Base-by-base conservation (phyloP, 768 basidiomycete genomes). In the Boletus eberwhitei region DNA sequence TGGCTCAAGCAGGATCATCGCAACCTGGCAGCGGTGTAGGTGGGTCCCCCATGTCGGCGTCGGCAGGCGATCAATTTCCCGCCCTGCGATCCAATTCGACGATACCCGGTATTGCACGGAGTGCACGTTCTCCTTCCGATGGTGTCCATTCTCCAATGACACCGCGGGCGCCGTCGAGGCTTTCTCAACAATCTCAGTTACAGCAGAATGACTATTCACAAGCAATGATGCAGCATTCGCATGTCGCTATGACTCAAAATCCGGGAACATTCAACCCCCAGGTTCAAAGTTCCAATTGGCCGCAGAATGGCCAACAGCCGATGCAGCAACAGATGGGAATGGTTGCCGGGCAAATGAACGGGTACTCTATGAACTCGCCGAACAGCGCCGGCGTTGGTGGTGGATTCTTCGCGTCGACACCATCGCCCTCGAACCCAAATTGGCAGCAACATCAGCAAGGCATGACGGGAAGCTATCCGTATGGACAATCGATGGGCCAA, bases 21-120 rank as follows among this genome's bases (percentile, higher is more conserved):
- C 67, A 71, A 58, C 62, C 54, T 38, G 66, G 60, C 21, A 50
- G 45, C 19, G 54, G 52, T 38, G 61, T 58, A 19, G 69, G 74
- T 37, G 72, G 71, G 9, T 80, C 81, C 19, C 79, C 79, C 8
- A 73, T 74, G 68, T 69, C 82, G 17, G 60, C 49, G 68, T 58
- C 75, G 32, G 62, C 74, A 50, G 71, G 72, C 46, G 66, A 71
- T 61, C 71, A 75, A 51, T 79, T 81, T 54, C 77, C 81, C 13
- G 74, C 76, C 6, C 70, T 85, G 31, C 76, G 83, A 19, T 85
- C 84, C 39, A 85, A 82, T 63, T 71, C 77, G 39, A 69, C 80
- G 21, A 85, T 89, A 50, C 87, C 86, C 0, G 87, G 87, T 13
- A 90, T 90, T 49, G 86, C 88, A 21, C 76, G 88, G 61, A 88